Evolutionary conservation across 305 asterid species (phyloP).

Genomic region (Fraxinus dipetala): DNA sequence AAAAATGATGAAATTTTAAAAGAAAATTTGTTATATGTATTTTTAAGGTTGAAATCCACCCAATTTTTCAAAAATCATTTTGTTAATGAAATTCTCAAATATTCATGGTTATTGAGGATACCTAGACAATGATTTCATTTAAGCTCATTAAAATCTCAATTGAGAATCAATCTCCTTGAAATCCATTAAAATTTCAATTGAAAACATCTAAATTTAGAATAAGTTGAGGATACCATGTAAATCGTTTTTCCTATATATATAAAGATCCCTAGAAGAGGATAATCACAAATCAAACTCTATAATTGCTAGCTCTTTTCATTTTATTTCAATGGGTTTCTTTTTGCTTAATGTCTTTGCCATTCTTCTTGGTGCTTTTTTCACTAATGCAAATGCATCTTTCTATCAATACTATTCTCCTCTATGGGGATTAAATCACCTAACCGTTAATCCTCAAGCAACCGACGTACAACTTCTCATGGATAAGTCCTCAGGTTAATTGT

Average conservation of each 20-base stretch:
- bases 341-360: not conserved
- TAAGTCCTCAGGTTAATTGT: slow-evolving; percentile 30
- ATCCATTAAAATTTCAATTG: too few species aligned
- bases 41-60: too few species aligned
- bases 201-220: too few species aligned
- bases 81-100: not conserved
- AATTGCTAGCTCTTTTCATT: not conserved
- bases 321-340: not conserved
- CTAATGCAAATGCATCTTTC: slow-evolving; percentile 27
- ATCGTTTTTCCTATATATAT: not conserved
- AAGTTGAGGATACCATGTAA: too few species aligned
- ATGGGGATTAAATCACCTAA: slow-evolving; percentile 46
- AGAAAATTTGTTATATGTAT: too few species aligned
- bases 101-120: too few species aligned
- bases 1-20: too few species aligned
- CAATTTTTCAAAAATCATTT: not conserved
- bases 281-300: not conserved
- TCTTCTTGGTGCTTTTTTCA: not conserved
- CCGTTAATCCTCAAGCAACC: slow-evolving; percentile 27
- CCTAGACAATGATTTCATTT: too few species aligned
- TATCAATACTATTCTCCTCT: slow-evolving; percentile 26
- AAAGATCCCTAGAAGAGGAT: not conserved
- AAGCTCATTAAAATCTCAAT: too few species aligned
- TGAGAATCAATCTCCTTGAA: too few species aligned
- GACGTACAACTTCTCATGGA: slow-evolving; percentile 44